A percentile compares a stretch with the other conserved stretches of the same genome.
These are phyloP conservation scores for Castanopsis chinensis DNA, from an alignment of 306 rosid species.

Conservation along the genomic window DNA sequence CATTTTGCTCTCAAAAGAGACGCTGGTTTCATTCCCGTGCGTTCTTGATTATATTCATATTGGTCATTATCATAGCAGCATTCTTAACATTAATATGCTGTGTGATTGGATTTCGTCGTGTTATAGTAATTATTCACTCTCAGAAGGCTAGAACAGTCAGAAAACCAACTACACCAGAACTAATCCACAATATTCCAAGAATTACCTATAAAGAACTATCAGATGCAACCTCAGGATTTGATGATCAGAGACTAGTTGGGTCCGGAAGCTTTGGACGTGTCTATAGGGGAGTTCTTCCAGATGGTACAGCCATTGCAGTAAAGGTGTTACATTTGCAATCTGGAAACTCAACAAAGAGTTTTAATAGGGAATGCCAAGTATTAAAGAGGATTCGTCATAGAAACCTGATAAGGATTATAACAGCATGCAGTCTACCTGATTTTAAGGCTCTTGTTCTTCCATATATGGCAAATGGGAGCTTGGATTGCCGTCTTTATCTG, in stretches of 20 bases:
- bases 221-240: slow-evolving; percentile 65
- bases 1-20: slow-evolving; percentile 32
- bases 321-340: slow-evolving; percentile 63
- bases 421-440: slow-evolving; percentile 73
- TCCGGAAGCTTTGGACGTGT: slow-evolving; percentile 65
- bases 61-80: slow-evolving; percentile 42
- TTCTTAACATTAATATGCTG: slow-evolving; percentile 47
- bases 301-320: slow-evolving; percentile 53
- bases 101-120: slow-evolving; percentile 37
- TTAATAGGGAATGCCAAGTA: slow-evolving; percentile 66
- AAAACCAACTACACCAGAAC: slow-evolving; percentile 40
- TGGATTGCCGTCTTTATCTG: slow-evolving; percentile 57
- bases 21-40: slow-evolving; percentile 27
- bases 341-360: slow-evolving; percentile 61
- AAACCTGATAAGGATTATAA: slow-evolving; percentile 67
- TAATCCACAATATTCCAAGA: slow-evolving; percentile 54
- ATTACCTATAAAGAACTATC: slow-evolving; percentile 59
- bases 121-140: slow-evolving; percentile 33
- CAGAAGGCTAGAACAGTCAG: slow-evolving; percentile 12
- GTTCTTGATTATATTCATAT: slow-evolving; percentile 33
- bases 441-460: slow-evolving; percentile 78
- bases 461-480: slow-evolving; percentile 73
- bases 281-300: slow-evolving; percentile 54
- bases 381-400: slow-evolving; percentile 69
- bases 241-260: slow-evolving; percentile 51